phyloP scores from a whole-genome alignment of 139 green algal species.

The Nannochloris sp. region DNA sequence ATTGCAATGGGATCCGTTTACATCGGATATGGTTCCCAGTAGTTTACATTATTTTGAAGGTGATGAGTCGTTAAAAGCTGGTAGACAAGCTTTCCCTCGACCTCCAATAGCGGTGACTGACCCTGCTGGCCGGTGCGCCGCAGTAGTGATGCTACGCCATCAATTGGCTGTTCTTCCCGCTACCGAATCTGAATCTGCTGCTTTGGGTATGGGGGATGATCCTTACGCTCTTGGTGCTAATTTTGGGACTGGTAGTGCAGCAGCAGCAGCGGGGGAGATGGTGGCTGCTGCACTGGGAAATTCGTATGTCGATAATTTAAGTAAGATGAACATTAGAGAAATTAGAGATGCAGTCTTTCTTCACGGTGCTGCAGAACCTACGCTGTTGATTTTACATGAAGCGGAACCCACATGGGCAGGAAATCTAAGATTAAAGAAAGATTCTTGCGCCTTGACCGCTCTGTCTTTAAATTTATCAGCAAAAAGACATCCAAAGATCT shows the following conservation, averaged over 20 bases:
- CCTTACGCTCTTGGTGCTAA: background rate
- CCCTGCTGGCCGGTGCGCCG: slow-evolving; percentile 70
- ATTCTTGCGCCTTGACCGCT: slow-evolving; percentile 70
- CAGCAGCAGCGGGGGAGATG: background rate
- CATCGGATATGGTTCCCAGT: slow-evolving; percentile 37
- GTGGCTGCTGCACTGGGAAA: slow-evolving; percentile 43
- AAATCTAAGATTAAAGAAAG: slow-evolving; percentile 39
- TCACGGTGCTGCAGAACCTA: slow-evolving; percentile 83
- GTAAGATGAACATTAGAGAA: slow-evolving; percentile 51
- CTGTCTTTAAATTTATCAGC: slow-evolving; percentile 69
- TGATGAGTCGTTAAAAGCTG: slow-evolving; percentile 28
- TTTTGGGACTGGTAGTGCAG: background rate
- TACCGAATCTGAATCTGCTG: slow-evolving; percentile 28
- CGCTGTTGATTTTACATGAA: slow-evolving; percentile 85
- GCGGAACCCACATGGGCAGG: slow-evolving; percentile 73
- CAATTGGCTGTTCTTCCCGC: slow-evolving; percentile 69
- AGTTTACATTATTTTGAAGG: slow-evolving; percentile 84
- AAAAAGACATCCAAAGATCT: slow-evolving; percentile 74
- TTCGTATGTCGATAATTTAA: slow-evolving; percentile 66
- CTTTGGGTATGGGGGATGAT: slow-evolving; percentile 12
- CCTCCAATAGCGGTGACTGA: slow-evolving; percentile 55
- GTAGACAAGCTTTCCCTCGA: slow-evolving; percentile 33
- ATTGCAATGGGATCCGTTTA: slow-evolving; percentile 68
- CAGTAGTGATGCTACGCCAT: slow-evolving; percentile 57
- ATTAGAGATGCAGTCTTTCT: slow-evolving; percentile 69